phyloP scores from a whole-genome alignment of 176 grass and related monocot genomes.

The Cenchrus americanus region DNA sequence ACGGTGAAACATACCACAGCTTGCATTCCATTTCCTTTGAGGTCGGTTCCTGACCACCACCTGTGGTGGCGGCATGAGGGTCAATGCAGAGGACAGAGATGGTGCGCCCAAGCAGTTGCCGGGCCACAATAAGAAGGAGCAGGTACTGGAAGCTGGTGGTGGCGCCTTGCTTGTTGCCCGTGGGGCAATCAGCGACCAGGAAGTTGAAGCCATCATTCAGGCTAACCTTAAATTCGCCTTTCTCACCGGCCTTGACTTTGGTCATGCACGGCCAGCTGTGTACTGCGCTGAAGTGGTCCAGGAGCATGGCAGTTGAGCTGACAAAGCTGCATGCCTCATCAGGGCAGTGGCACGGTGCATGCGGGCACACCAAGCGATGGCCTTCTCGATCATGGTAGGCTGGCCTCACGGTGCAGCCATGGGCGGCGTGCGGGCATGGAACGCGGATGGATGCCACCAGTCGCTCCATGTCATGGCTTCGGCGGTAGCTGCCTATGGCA shows the following conservation, averaged over 20 bases:
- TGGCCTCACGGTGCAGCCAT: too few species aligned
- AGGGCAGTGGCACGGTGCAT: too few species aligned
- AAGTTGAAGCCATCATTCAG: slow-evolving; percentile 12
- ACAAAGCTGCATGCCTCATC: too few species aligned
- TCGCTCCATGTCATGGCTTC: too few species aligned
- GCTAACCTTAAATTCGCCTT: neutral
- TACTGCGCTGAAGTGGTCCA: neutral
- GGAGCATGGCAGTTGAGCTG: neutral
- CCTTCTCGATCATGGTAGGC: too few species aligned
- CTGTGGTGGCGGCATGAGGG: neutral
- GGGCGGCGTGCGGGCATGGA: too few species aligned
- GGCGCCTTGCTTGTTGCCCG: too few species aligned
- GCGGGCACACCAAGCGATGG: too few species aligned
- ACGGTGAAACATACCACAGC: neutral
- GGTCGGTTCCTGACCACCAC: too few species aligned
- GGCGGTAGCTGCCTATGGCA: too few species aligned
- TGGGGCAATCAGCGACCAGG: neutral
- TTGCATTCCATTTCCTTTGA: neutral
- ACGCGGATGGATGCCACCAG: too few species aligned
- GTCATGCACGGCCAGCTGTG: neutral
- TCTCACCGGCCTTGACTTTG: neutral
- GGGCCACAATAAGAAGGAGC: neutral
- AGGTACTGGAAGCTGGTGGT: neutral
- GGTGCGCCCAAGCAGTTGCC: neutral
- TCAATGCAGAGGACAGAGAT: neutral